Conservation (phyloP, 345 rosid genomes). For the Pseudoturritis turrita region DNA sequence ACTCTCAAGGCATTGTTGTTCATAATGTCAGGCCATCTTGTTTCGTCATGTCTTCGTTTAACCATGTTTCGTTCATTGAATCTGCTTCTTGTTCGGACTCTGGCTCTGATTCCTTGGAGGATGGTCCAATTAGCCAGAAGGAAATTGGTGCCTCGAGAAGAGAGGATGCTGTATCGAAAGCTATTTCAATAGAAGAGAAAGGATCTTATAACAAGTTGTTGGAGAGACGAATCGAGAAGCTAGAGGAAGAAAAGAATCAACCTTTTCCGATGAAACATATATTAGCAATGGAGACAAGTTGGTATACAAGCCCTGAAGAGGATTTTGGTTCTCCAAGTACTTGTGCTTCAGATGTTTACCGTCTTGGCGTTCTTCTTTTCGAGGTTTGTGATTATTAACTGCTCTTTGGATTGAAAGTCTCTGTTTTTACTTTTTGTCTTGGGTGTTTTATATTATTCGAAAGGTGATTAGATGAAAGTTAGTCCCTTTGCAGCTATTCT, state of each 20-base stretch:
- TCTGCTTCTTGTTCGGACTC: conserved; percentile 96
- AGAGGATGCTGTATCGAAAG: conserved; percentile 40
- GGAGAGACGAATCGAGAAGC: conserved; percentile 35
- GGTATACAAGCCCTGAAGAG: conserved; percentile 96
- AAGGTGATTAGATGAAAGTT: conserved; percentile 33
- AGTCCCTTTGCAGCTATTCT: conserved; percentile 49
- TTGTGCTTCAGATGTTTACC: conserved; percentile 85
- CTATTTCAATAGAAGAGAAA: not conserved
- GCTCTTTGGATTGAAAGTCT: conserved; percentile 6
- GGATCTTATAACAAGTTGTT: conserved; percentile 40
- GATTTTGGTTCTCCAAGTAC: conserved; percentile 51
- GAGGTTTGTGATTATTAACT: conserved; percentile 51
- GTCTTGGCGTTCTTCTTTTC: conserved; percentile 86
- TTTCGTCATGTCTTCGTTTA: conserved; percentile 86
- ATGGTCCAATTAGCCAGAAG: conserved; percentile 48
- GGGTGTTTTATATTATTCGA: not conserved
- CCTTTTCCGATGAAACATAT: conserved; percentile 86
- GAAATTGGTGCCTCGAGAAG: conserved; percentile 36
- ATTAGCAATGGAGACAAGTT: conserved; percentile 73
- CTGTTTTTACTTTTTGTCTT: not conserved
- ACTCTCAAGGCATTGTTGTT: conserved; percentile 87
- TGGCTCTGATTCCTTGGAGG: conserved; percentile 88
- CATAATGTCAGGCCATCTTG: conserved; percentile 95
- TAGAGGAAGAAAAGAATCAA: conserved; percentile 57
- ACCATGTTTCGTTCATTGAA: conserved; percentile 89